phyloP scores from a whole-genome alignment of 148 eudicot species.

The Fagopyrum esculentum region DNA sequence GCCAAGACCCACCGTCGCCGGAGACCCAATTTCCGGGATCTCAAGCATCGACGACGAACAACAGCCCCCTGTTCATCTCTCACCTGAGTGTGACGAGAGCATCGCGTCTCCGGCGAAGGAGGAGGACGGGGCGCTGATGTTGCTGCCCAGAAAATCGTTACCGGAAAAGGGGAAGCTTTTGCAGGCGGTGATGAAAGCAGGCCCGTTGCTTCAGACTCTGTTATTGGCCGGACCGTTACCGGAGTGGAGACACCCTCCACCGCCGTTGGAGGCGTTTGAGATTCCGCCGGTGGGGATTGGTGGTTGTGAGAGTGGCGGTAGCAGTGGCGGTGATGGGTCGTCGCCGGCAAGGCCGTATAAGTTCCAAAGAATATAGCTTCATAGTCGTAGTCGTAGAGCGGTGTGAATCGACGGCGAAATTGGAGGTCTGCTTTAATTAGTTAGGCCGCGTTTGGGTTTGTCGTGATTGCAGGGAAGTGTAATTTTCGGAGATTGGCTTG shows the following conservation, averaged over 20 bases:
- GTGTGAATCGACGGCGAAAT: slow-evolving; percentile 6
- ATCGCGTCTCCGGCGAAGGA: slow-evolving; percentile 29
- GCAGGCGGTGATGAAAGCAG: slow-evolving; percentile 80
- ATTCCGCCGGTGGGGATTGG: slow-evolving; percentile 60
- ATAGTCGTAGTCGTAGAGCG: not conserved
- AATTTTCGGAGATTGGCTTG: not conserved
- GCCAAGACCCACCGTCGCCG: not conserved
- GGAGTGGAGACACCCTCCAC: slow-evolving; percentile 85
- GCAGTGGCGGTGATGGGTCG: slow-evolving; percentile 8
- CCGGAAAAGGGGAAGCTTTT: slow-evolving; percentile 77
- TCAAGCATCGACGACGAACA: not conserved
- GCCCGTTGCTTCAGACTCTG: slow-evolving; percentile 77
- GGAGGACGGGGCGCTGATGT: not conserved
- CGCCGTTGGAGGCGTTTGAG: slow-evolving; percentile 49
- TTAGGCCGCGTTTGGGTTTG: slow-evolving; percentile 7
- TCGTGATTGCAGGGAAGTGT: not conserved
- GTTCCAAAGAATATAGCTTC: not conserved
- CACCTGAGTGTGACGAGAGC: slow-evolving; percentile 54
- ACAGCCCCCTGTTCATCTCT: not conserved
- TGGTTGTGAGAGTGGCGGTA: not conserved
- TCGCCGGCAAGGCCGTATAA: slow-evolving; percentile 3
- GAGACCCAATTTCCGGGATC: not conserved
- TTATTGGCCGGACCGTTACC: slow-evolving; percentile 82
- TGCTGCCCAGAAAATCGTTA: slow-evolving; percentile 24
- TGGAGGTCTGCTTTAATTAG: not conserved